phyloP scores from a whole-genome alignment of 305 asterid genomes.

The Fraxinus albicans region DNA sequence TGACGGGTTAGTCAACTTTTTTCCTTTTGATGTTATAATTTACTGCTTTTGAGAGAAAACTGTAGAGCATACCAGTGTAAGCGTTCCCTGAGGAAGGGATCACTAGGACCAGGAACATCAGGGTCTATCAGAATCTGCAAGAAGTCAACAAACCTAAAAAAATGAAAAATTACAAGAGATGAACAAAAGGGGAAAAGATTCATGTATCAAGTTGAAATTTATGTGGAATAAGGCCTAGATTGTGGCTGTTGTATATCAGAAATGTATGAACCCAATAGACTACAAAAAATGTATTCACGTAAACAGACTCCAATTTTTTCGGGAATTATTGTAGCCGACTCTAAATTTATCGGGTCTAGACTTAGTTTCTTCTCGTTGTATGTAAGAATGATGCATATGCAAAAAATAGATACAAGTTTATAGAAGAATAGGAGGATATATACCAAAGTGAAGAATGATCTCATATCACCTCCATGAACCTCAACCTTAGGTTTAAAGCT shows the following conservation, averaged over 20 bases:
- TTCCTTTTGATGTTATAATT: not conserved
- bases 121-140: constrained; percentile 88
- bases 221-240: too few relatives aligned
- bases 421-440: not conserved
- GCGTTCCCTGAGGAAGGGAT: constrained; percentile 87
- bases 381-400: too few relatives aligned
- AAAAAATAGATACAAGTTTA: too few relatives aligned
- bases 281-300: too few relatives aligned
- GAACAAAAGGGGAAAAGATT: not conserved
- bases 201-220: too few relatives aligned
- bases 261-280: too few relatives aligned
- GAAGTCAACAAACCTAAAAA: not conserved
- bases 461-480: constrained; percentile 76
- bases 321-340: too few relatives aligned
- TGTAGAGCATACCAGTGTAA: constrained; percentile 64
- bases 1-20: not conserved
- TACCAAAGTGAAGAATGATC: constrained; percentile 81
- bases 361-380: too few relatives aligned
- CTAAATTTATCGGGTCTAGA: too few relatives aligned
- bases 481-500: constrained; percentile 67
- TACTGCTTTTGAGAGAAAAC: not conserved
- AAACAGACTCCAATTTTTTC: too few relatives aligned
- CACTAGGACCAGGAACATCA: constrained; percentile 96
- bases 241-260: too few relatives aligned
- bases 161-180: not conserved